Base-by-base conservation (phyloP, 208 protist genomes). In the Phytomonas sp. region DNA sequence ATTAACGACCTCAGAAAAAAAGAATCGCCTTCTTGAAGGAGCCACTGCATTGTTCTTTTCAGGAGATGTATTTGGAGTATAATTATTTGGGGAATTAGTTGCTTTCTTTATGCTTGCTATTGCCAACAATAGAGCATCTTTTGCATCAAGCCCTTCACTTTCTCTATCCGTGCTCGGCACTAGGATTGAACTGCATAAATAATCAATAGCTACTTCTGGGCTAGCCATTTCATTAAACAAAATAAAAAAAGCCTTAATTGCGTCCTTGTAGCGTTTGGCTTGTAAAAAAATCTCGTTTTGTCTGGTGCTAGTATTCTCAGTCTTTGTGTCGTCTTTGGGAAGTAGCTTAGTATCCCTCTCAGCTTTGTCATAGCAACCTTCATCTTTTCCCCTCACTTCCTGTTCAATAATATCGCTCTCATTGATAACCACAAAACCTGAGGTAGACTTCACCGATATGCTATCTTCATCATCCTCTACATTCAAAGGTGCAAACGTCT, bases 201-300 rank as follows among this genome's bases (percentile, higher is more conserved):
- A 92, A 36, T 88, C 76, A 26, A 94, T 85, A 26, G 85, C 88
- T 1, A 66, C 72, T 56, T 83, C 73, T 0, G 82, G 74, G 5
- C 64, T 72, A 1, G 69, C 81, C 68, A 83, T 71, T 15, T 82
- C 77, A 75, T 94, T 94, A 66, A 94, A 91, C 4, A 89, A 33
- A 37, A 79, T 81, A 11, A 87, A 68, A 67, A 91, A 94, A 66
- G 87, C 85, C 56, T 79, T 74, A 67, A 93, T 84, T 2, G 81
- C 77, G 60, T 91, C 83, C 63, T 91, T 93, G 81, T 82, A 81
- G 62, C 79, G 82, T 36, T 81, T 66, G 0, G 76, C 83, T 46
- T 87, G 73, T 64, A 89, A 29, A 68, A 91, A 83, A 6, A 85
- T 83, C 40, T 73, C 70, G 63, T 62, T 79, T 40, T 60, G 26